Base-by-base conservation (phyloP, 2,329 filamentous ascomycete species). In the Tolypocladium nubicola region DNA sequence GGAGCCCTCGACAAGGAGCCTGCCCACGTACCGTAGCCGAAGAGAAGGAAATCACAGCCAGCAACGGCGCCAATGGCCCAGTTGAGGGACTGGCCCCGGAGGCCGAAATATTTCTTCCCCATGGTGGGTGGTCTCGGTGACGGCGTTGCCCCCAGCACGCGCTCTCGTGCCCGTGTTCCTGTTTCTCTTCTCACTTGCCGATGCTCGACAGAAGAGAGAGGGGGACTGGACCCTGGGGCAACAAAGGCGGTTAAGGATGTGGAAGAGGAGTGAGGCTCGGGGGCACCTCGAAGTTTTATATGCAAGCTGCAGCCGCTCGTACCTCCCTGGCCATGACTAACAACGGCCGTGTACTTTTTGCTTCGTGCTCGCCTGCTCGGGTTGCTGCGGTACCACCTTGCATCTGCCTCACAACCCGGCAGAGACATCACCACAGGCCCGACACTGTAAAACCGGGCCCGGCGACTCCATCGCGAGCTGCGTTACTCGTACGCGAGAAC, bases 31-130 rank as follows among this genome's bases (percentile, higher is more conserved):
- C 79, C 79, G 57, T 81, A 82, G 60, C 79, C 79, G 61, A 81
- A 80, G 30, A 81, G 83, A 61, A 88, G 74, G 67, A 89, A 89
- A 70, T 89, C 86, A 54, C 85, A 81, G 65, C 87, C 87, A 58
- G 87, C 87, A 65, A 90, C 80, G n/a, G 84, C 73, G 60, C 84
- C 83, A 63, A 90, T 83, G 56, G 86, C 86, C 70, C 82, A 79
- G 74, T 87, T 88, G 62, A 90, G 82, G 69, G 73, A 71, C 39
- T 79, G 74, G 74, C 87, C 87, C 57, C 78, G 78, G 60, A 89
- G 79, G 70, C 87, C 87, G 63, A 87, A 83, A 66, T 80, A 89
- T 58, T 70, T 74, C 63, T 66, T 70, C 57, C 61, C 63, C 66
- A 71, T 68, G 63, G 37, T 23, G 53, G 53, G 14, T 33, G 30